Conservation (phyloP, 108 stramenopile genomes). For the Skeletonema tropicum region DNA sequence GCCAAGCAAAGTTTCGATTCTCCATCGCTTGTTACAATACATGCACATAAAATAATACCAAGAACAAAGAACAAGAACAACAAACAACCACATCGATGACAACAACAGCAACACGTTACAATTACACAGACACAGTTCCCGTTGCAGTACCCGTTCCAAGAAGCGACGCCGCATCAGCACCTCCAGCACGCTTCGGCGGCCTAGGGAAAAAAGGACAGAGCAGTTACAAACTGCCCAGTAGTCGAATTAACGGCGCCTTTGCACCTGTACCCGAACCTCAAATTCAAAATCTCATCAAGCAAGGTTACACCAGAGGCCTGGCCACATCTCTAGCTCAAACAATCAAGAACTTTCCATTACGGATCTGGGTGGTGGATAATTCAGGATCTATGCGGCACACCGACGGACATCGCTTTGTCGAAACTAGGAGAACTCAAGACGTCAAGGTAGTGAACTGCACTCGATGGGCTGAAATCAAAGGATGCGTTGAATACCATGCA, state of each 20-base stretch:
- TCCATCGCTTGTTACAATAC: too few relatives aligned
- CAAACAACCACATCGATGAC: too few relatives aligned
- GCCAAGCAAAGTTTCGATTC: too few relatives aligned
- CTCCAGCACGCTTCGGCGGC: slow-evolving; percentile 15
- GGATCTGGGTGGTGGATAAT: slow-evolving; percentile 83
- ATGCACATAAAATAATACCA: too few relatives aligned
- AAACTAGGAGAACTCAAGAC: slow-evolving; percentile 35
- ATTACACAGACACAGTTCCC: neutral
- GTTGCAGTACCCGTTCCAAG: slow-evolving; percentile 6
- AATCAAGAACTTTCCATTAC: slow-evolving; percentile 48
- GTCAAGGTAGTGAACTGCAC: slow-evolving; percentile 56
- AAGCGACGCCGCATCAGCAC: slow-evolving; percentile 19
- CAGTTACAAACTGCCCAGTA: slow-evolving; percentile 44
- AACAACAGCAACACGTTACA: too few relatives aligned
- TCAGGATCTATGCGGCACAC: slow-evolving; percentile 68
- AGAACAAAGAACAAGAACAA: too few relatives aligned
- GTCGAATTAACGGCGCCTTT: slow-evolving; percentile 11
- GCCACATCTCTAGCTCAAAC: slow-evolving; percentile 61
- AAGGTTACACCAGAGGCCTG: slow-evolving; percentile 76
- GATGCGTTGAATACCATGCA: slow-evolving; percentile 69
- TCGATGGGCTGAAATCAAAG: slow-evolving; percentile 77
- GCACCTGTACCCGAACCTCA: slow-evolving; percentile 29
- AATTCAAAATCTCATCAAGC: slow-evolving; percentile 45
- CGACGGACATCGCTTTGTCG: slow-evolving; percentile 84
- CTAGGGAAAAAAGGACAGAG: slow-evolving; percentile 4